Evolutionary conservation across 2,329 filamentous ascomycete species (phyloP).

Genomic region (Aotearoamyces nothofagi): DNA sequence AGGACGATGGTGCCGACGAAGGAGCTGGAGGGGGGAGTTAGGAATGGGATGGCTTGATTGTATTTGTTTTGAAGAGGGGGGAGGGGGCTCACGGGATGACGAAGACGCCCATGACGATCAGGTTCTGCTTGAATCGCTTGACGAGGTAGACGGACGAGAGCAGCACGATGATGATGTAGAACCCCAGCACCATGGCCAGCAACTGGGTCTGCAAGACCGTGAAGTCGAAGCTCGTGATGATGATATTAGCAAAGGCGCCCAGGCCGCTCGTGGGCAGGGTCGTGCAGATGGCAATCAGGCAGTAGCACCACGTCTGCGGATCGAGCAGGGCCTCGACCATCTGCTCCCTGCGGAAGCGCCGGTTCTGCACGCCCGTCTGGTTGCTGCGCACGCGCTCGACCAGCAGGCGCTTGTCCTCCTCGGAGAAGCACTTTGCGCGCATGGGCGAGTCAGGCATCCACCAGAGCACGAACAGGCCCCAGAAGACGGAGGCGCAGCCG

Average conservation of each 20-base stretch:
- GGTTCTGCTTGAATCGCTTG: slow-evolving; percentile 53
- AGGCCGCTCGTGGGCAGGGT: slow-evolving; percentile 60
- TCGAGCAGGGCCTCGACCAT: slow-evolving; percentile 39
- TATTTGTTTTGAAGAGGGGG: slow-evolving; percentile 1
- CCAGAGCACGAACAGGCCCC: slow-evolving; percentile 28
- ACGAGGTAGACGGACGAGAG: slow-evolving; percentile 51
- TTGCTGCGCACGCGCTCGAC: slow-evolving; percentile 39
- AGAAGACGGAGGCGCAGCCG: slow-evolving; percentile 26
- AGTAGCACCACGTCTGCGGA: slow-evolving; percentile 51
- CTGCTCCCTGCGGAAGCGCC: slow-evolving; percentile 32
- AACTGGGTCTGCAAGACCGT: slow-evolving; percentile 52
- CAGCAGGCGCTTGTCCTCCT: slow-evolving; percentile 28
- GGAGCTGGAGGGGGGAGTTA: slow-evolving; percentile 28
- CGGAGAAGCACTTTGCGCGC: slow-evolving; percentile 25
- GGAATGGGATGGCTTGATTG: not conserved
- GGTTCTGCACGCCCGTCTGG: slow-evolving; percentile 39
- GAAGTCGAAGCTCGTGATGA: slow-evolving; percentile 58
- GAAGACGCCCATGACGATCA: slow-evolving; percentile 49
- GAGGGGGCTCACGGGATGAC: slow-evolving; percentile 40
- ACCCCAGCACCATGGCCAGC: slow-evolving; percentile 59
- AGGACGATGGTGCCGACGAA: slow-evolving; percentile 59
- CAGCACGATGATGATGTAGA: slow-evolving; percentile 58
- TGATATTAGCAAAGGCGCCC: slow-evolving; percentile 59
- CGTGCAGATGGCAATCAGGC: slow-evolving; percentile 51
- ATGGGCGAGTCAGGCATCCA: slow-evolving; percentile 35